Evolutionary conservation across 768 basidiomycete species (phyloP).

Genomic region (Termitomyces sp.): DNA sequence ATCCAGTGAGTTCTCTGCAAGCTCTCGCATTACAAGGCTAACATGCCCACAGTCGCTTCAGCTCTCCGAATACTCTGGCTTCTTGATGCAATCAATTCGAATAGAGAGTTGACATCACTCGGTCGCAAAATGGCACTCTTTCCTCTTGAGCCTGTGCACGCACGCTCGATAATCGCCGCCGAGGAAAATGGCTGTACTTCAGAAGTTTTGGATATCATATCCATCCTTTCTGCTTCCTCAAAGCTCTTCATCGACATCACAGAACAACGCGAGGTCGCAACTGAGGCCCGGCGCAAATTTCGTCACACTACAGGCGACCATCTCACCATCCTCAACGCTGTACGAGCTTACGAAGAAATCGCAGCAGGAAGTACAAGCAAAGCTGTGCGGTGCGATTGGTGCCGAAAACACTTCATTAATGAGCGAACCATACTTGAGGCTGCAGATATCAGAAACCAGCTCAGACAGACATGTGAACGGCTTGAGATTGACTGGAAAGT

Average conservation of each 20-base stretch:
- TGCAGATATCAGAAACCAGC: conserved; percentile 73
- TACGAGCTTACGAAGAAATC: conserved; percentile 78
- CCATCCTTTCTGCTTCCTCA: conserved; percentile 77
- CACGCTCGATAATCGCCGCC: conserved; percentile 79
- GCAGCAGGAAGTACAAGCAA: conserved; percentile 39
- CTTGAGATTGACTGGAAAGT: conserved; percentile 55
- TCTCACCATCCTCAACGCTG: conserved; percentile 81
- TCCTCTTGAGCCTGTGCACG: conserved; percentile 84
- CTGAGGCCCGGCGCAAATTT: conserved; percentile 74
- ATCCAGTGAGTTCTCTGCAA: conserved; percentile 56
- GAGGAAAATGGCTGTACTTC: conserved; percentile 64
- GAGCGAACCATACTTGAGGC: conserved; percentile 79
- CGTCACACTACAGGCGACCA: conserved; percentile 87
- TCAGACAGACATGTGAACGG: conserved; percentile 60
- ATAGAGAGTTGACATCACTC: conserved; percentile 60
- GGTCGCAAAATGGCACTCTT: conserved; percentile 88
- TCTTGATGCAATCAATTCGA: conserved; percentile 72
- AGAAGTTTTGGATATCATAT: conserved; percentile 83
- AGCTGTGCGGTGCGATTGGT: conserved; percentile 66
- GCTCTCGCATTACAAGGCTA: background rate
- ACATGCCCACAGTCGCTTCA: conserved; percentile 42
- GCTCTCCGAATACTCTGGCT: conserved; percentile 73
- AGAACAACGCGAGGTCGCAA: conserved; percentile 69
- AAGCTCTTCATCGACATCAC: conserved; percentile 77
- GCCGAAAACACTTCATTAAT: conserved; percentile 78